Base-by-base conservation (phyloP, 371 early-diverging fungal genomes). In the Nematocida parisii region DNA sequence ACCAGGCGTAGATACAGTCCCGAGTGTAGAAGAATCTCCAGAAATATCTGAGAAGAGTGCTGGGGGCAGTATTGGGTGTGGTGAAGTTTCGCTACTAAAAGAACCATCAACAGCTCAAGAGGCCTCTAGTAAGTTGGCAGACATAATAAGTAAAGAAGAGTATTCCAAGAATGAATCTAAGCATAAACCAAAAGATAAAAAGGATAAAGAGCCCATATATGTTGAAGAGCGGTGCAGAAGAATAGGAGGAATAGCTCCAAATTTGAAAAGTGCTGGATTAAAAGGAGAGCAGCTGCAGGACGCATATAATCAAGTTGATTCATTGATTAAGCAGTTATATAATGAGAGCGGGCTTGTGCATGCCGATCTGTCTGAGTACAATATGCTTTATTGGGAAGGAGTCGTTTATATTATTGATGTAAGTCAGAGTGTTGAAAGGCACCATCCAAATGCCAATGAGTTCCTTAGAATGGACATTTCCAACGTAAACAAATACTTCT, bases 341-440 rank as follows among this genome's bases (percentile, higher is more conserved):
- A 91, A 94, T 82, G 91, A 91, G 11, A 95, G 96, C 85, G 90
- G 90, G 33, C 88, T 99, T 15, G 95, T 99, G 4, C 99, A 99
- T 85, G 97, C 96, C 27, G 99, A 99, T 91, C 89, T 99, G 71
- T 92, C 92, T 86, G 99, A 97, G 89, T 99, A 97, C 88, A 99
- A 99, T 85, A 89, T 99, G 33, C 88, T 98, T n/a, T 85, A 82
- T 66, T 81, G 66, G 61, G 42, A 84, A 20, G 81, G 70, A 7
- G 55, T 39, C 2, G 83, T 83, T 6, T 81, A 57, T 83, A 92
- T 96, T 54, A 98, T 98, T 83, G 99, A 98, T 87, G 98, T 98
- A 6, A 96, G 96, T 3, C 99, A 97, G 86, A 94, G 95, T 2
- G 97, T 97, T 9, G 99, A 97, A 84, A 95, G 93, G 84, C 94